These are phyloP conservation scores for Filobasidium floriforme DNA, from an alignment of 768 basidiomycete species.

Conservation along the genomic window DNA sequence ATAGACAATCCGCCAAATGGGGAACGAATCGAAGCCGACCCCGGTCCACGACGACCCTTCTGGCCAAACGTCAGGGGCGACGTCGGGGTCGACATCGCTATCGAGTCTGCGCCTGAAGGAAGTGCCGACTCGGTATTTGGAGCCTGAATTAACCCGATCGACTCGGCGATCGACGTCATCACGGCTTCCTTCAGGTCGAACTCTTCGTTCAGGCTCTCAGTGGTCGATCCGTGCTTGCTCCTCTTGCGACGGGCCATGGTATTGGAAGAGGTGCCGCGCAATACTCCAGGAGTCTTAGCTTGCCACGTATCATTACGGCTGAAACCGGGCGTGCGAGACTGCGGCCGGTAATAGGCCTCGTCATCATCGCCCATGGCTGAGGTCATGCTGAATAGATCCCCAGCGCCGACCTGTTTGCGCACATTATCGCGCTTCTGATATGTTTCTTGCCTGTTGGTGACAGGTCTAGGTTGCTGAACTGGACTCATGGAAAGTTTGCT, in stretches of 20 bases:
- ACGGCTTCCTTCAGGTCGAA: constrained; percentile 95
- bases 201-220: constrained; percentile 50
- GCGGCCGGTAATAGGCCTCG: constrained; percentile 39
- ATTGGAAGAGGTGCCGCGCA: neutral
- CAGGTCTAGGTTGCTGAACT: neutral
- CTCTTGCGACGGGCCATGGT: neutral
- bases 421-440: constrained; percentile 25
- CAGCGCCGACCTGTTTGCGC: constrained; percentile 43
- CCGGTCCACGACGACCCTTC: constrained; percentile 29
- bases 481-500: neutral
- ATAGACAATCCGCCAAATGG: constrained; percentile 40
- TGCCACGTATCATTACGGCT: constrained; percentile 42
- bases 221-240: constrained; percentile 1
- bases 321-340: constrained; percentile 37
- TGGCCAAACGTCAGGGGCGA: constrained; percentile 28
- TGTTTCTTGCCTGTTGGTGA: neutral
- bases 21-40: constrained; percentile 21
- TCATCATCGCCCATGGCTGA: constrained; percentile 25
- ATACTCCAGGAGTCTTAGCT: constrained; percentile 19
- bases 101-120: constrained; percentile 31
- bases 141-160: constrained; percentile 77
- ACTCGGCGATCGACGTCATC: constrained; percentile 95
- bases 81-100: constrained; percentile 42
- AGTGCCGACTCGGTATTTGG: constrained; percentile 20
- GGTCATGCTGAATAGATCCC: constrained; percentile 48